These are phyloP conservation scores for Xylaria hypoxylon DNA, from an alignment of 2,329 filamentous ascomycete species.

Conservation along the genomic window DNA sequence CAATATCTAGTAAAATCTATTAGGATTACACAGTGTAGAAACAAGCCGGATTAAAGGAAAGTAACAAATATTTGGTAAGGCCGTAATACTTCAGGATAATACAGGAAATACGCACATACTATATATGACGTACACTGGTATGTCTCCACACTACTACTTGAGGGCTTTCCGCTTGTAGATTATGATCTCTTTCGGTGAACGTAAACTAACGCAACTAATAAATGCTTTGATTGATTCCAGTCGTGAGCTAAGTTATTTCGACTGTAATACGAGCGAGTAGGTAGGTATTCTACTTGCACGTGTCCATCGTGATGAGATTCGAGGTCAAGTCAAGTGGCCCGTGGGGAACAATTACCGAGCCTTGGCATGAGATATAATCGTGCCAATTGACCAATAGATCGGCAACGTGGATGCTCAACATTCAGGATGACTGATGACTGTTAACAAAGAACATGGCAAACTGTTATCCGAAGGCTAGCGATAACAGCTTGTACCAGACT, in stretches of 20 bases:
- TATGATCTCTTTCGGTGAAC: neutral
- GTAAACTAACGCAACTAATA: neutral
- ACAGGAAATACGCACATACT: neutral
- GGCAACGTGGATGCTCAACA: slow-evolving; percentile 37
- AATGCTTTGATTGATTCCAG: neutral
- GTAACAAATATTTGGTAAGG: neutral
- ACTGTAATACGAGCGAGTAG: no score
- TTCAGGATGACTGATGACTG: neutral
- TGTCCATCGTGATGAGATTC: neutral
- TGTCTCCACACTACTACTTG: neutral
- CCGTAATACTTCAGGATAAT: neutral
- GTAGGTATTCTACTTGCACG: no score
- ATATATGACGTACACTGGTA: neutral
- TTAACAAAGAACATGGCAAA: neutral
- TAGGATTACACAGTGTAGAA: neutral
- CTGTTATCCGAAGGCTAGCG: neutral
- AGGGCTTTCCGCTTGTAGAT: neutral
- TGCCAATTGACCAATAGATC: slow-evolving; percentile 41
- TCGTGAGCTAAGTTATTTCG: neutral
- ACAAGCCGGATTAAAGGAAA: neutral
- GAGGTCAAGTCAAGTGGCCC: slow-evolving; percentile 5
- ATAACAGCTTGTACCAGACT: neutral
- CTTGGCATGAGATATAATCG: slow-evolving; percentile 18
- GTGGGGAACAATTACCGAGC: slow-evolving; percentile 16
- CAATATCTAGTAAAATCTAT: neutral